Evolutionary conservation across 2,329 filamentous ascomycete genomes (phyloP).

Genomic region (Penicillium sp.): DNA sequence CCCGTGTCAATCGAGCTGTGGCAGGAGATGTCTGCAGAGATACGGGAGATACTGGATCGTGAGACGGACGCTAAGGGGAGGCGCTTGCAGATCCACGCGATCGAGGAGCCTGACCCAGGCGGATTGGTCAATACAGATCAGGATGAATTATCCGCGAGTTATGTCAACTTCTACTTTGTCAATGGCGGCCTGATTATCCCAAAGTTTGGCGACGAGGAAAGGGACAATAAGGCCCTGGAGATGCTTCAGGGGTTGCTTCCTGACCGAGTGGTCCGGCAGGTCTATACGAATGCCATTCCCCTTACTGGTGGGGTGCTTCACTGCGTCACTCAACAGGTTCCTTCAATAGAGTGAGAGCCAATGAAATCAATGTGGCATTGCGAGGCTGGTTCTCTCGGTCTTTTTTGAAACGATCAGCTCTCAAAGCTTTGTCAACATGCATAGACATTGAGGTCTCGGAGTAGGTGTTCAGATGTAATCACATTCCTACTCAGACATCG

Average conservation of each 20-base stretch:
- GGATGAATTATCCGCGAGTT: slow-evolving; percentile 24
- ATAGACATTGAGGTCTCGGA: background rate
- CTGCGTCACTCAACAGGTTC: slow-evolving; percentile 32
- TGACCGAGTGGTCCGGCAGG: slow-evolving; percentile 25
- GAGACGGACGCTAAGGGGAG: slow-evolving; percentile 27
- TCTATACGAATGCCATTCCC: slow-evolving; percentile 28
- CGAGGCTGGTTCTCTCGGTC: background rate
- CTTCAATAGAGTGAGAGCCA: background rate
- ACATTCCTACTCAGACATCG: background rate
- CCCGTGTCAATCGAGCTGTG: slow-evolving; percentile 11
- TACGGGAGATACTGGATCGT: slow-evolving; percentile 14
- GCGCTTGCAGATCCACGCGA: slow-evolving; percentile 20
- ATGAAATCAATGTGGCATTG: background rate
- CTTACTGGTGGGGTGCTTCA: slow-evolving; percentile 32
- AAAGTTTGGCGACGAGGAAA: slow-evolving; percentile 25
- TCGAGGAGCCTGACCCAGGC: slow-evolving; percentile 25
- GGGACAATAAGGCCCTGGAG: slow-evolving; percentile 24
- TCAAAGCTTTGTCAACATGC: background rate
- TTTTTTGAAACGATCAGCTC: background rate
- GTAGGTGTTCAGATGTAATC: background rate
- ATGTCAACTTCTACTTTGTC: slow-evolving; percentile 33
- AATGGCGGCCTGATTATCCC: slow-evolving; percentile 32
- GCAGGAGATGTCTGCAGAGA: slow-evolving; percentile 22
- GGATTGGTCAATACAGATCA: slow-evolving; percentile 9
- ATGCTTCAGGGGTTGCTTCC: slow-evolving; percentile 23